phyloP scores from a whole-genome alignment of 768 basidiomycete species.

The Pleurotus pulmonarius region DNA sequence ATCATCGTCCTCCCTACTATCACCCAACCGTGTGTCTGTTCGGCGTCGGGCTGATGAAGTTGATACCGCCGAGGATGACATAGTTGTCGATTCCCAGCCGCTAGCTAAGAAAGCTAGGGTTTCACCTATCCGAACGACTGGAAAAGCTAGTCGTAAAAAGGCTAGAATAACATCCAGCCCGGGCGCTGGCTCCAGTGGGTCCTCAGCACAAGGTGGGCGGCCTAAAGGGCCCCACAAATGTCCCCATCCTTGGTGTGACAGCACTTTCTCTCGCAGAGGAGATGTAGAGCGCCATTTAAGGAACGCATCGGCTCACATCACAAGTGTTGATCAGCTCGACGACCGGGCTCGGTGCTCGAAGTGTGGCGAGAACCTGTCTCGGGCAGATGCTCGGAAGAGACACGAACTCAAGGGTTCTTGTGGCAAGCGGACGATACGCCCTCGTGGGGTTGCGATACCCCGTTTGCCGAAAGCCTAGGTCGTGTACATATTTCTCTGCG shows the following conservation, averaged over 20 bases:
- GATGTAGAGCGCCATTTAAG: constrained; percentile 3
- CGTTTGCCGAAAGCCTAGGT: constrained; percentile 3
- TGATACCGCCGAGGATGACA: neutral
- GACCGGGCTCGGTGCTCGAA: constrained; percentile 6
- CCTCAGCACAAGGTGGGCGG: neutral
- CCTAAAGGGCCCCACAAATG: neutral
- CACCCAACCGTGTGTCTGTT: neutral
- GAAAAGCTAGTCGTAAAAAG: neutral
- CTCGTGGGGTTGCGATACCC: constrained; percentile 2
- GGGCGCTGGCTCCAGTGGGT: constrained; percentile 1
- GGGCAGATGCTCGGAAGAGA: constrained; percentile 7
- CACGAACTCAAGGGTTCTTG: constrained; percentile 5
- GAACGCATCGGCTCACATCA: constrained; percentile 4
- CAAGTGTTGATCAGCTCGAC: neutral
- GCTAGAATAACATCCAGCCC: neutral
- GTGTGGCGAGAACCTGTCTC: constrained; percentile 3
- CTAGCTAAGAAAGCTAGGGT: neutral
- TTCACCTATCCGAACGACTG: neutral
- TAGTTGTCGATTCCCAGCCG: neutral
- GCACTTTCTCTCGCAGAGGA: constrained; percentile 2
- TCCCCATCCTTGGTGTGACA: constrained; percentile 1
- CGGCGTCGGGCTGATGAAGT: neutral
- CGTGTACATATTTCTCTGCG: neutral
- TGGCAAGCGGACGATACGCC: constrained; percentile 5
- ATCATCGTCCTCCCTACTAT: neutral